Conservation (phyloP, 129 eudicot species). For the Chrysanthemum seticuspe region DNA sequence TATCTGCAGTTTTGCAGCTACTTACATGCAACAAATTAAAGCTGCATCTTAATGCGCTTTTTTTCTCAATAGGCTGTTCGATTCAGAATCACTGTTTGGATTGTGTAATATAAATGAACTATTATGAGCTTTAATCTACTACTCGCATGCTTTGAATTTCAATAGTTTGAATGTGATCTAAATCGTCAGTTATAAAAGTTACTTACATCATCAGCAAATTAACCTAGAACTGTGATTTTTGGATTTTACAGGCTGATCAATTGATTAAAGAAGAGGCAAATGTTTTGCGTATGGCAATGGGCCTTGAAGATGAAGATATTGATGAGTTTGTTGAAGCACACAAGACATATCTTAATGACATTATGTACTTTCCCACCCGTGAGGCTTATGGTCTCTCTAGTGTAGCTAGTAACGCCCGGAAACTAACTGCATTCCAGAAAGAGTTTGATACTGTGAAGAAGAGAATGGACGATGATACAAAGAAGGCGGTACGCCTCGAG, state of each 20-base stretch:
- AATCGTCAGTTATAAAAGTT: background rate
- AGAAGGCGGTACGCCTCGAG: constrained; percentile 81
- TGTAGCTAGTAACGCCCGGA: constrained; percentile 85
- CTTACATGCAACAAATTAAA: too few relatives aligned
- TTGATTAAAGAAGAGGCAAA: constrained; percentile 68
- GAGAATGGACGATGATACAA: constrained; percentile 93
- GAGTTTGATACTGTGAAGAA: constrained; percentile 91
- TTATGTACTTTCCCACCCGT: constrained; percentile 87
- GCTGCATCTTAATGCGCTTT: too few relatives aligned
- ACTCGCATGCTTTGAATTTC: background rate
- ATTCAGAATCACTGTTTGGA: background rate
- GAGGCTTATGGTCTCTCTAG: constrained; percentile 82
- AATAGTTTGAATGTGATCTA: too few relatives aligned
- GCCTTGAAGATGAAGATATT: constrained; percentile 69
- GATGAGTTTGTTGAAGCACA: constrained; percentile 94
- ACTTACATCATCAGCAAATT: background rate
- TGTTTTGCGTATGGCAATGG: constrained; percentile 71
- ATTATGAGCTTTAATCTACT: background rate
- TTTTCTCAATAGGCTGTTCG: background rate
- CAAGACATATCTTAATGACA: constrained; percentile 66
- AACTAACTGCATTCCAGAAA: constrained; percentile 76
- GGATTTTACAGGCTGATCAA: constrained; percentile 64
- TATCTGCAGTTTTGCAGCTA: too few relatives aligned
- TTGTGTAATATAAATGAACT: background rate
- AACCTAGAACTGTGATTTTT: background rate